Base-by-base conservation (phyloP, 2,329 filamentous ascomycete species). In the Penicillium sp. region DNA sequence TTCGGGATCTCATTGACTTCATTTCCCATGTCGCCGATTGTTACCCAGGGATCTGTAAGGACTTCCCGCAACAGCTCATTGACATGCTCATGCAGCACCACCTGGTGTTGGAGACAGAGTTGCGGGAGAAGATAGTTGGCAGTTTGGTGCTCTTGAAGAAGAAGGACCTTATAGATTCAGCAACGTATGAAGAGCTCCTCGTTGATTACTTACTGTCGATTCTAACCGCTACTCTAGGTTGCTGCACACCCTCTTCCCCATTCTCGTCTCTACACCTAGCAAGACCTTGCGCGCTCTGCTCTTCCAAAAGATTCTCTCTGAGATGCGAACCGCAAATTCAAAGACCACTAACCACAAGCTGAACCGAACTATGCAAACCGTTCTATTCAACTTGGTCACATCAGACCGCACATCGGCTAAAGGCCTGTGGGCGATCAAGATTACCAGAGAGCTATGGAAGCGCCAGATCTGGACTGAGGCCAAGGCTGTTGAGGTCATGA, bases 401-500 rank as follows among this genome's bases (percentile, higher is more conserved):
- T 89, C 89, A 4, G 93, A 99, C 72, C 86, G 89, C 40, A 82
- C 88, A 9, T 95, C 91, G 0, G 82, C 90, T 1, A 94, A 96
- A 68, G 91, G 89, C 4, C 82, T 99, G 47, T 99, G 94, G 94
- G 91, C 94, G 4, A 91, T 97, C 58, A 97, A 97, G 75, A 84
- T 99, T 61, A 96, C 92, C 4, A 84, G 93, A 59, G 94, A 99
- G 77, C 80, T 99, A 69, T 99, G 94, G 94, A 96, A 92, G 76
- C 84, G 93, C 44, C 92, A 97, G 66, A 87, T 97, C 61, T 99
- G 94, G 94, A 91, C 89, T 10, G 94, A 99, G 67, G 85, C 91
- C 2, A 94, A 92, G 72, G 87, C 93, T 0, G 94, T 97, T n/a
- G 91, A 96, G 68, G 90, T 97, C 62, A 97, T 99, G 92, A 96